phyloP scores from a whole-genome alignment of 345 rosid genomes.

The Linum lewisii region DNA sequence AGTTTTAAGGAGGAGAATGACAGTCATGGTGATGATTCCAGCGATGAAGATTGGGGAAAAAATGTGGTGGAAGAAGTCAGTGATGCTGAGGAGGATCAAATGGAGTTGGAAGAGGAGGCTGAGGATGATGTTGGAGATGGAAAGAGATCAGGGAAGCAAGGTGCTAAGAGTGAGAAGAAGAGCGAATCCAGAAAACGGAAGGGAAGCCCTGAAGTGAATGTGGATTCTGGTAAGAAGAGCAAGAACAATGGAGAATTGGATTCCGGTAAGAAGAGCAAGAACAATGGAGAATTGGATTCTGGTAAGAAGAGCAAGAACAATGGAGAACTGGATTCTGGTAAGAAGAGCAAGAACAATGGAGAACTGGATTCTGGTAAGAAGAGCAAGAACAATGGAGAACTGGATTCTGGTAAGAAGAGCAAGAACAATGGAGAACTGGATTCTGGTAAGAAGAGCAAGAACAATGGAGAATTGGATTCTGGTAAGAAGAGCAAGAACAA shows the following conservation, averaged over 20 bases:
- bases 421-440: slow-evolving; percentile 23
- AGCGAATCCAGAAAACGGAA: slow-evolving; percentile 39
- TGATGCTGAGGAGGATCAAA: slow-evolving; percentile 40
- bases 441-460: slow-evolving; percentile 43
- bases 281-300: slow-evolving; percentile 18
- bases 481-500: slow-evolving; percentile 41
- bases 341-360: slow-evolving; percentile 36
- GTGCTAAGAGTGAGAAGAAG: slow-evolving; percentile 8
- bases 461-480: slow-evolving; percentile 15
- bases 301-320: slow-evolving; percentile 38
- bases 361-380: slow-evolving; percentile 44
- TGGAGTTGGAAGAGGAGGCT: slow-evolving; percentile 52
- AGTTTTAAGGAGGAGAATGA: slow-evolving; percentile 18
- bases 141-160: slow-evolving; percentile 17
- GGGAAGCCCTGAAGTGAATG: slow-evolving; percentile 23
- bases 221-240: slow-evolving; percentile 41
- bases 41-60: slow-evolving; percentile 77
- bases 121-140: slow-evolving; percentile 30
- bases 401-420: slow-evolving; percentile 41
- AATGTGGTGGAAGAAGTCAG: slow-evolving; percentile 32
- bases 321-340: slow-evolving; percentile 31
- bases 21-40: slow-evolving; percentile 42
- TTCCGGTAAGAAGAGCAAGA: too few species aligned
- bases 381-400: slow-evolving; percentile 23
- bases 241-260: slow-evolving; percentile 19